Conservation (phyloP, 2,329 filamentous ascomycete species). For the Diaporthe sp. region DNA sequence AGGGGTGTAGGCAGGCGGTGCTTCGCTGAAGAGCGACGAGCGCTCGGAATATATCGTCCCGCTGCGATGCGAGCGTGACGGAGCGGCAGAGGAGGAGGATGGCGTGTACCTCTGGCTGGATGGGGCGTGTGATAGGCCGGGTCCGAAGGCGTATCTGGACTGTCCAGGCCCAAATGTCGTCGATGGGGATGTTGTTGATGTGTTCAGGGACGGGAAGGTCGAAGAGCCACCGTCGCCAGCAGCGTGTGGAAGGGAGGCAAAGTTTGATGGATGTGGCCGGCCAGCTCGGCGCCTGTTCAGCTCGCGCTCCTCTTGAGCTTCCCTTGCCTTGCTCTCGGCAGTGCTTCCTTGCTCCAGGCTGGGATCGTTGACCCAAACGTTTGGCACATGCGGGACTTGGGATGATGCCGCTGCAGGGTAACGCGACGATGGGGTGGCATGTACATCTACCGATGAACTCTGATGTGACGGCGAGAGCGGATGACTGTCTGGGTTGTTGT, state of each 20-base stretch:
- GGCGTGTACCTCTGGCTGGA: constrained; percentile 36
- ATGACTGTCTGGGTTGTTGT: constrained; percentile 13
- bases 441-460: not conserved
- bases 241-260: constrained; percentile 14
- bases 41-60: constrained; percentile 52
- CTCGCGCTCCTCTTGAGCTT: constrained; percentile 58
- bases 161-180: constrained; percentile 17
- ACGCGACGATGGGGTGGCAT: constrained; percentile 33
- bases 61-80: constrained; percentile 44
- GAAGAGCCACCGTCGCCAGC: not conserved
- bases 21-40: constrained; percentile 51
- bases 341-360: constrained; percentile 55
- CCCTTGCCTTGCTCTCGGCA: constrained; percentile 58
- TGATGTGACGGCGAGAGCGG: constrained; percentile 23
- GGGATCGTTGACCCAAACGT: constrained; percentile 65
- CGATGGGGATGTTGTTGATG: not conserved
- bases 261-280: constrained; percentile 6
- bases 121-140: constrained; percentile 22
- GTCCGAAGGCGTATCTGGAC: constrained; percentile 32
- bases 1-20: constrained; percentile 67
- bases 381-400: constrained; percentile 61
- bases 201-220: not conserved
- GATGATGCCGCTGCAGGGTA: constrained; percentile 45
- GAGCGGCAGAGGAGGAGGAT: constrained; percentile 43
- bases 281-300: constrained; percentile 37